Base-by-base conservation (phyloP, 108 stramenopile genomes). In the Fragilaria crotonensis region DNA sequence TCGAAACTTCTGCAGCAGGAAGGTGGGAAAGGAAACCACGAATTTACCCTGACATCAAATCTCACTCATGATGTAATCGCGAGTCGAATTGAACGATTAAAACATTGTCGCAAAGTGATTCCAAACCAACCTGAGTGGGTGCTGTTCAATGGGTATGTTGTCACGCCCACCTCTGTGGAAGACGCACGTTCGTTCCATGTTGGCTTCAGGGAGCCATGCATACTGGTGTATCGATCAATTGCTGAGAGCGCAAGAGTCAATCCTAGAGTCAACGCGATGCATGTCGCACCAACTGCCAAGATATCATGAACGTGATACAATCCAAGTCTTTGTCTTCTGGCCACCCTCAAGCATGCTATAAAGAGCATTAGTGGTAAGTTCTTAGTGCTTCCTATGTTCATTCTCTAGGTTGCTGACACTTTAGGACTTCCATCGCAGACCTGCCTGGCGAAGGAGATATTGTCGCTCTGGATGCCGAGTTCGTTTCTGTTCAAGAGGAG, bases 381-480 rank as follows among this genome's bases (percentile, higher is more conserved):
- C 19, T 41, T 7, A 14, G 14, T 11, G 36, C 11, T 41, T 41
- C 11, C 14, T 11, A 41, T 41, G 14, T 41, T 11, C 14, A 11
- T 14, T 41, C 36, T 41, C 36, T 11, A 41, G 11, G 36, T 41
- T 14, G 7, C 14, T 11, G 14, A 44, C n/a, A 48, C 45, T 48
- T 45, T 23, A 25, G 33, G 18, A 22, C 30, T n/a, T 48, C n/a
- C 36, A 33, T 52, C 28, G 28, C 46, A 62, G 50, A 57, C 21
- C 52, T 92, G 46, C 74, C 81, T 20, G 53, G 57, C 0, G 68
- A 75, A 61, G 90, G 90, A 22, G 81, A 83, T 21, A 59, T 89
- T 27, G 54, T 95, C 18, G 90, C 94, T 22, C 88, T 95, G 49
- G 94, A 95, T 71, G 84, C 85, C 30, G 96, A 97, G 71, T 93